phyloP scores from a whole-genome alignment of 116 monocot genomes.

The Posidonia oceanica region DNA sequence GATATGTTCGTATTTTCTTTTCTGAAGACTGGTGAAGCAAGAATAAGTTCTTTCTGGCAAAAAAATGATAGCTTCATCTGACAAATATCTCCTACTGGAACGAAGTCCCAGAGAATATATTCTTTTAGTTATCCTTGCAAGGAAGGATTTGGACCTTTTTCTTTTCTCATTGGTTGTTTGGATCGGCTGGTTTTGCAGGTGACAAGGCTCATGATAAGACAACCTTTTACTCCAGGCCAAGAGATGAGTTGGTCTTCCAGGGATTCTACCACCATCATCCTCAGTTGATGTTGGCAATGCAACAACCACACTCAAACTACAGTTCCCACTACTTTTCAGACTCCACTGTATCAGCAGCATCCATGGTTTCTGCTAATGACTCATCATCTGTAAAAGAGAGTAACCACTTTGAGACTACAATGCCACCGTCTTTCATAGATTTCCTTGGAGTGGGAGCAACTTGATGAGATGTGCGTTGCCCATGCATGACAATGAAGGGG shows the following conservation, averaged over 20 bases:
- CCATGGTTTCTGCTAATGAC: constrained; percentile 7
- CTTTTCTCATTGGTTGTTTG: neutral
- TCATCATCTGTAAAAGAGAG: constrained; percentile 11
- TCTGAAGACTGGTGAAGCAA: no score
- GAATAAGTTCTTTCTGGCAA: neutral
- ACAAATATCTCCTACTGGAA: neutral
- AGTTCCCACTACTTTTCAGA: neutral
- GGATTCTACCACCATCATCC: constrained; percentile 17
- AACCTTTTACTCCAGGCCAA: constrained; percentile 11
- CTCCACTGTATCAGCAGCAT: constrained; percentile 11
- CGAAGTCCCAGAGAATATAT: constrained; percentile 7
- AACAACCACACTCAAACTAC: constrained; percentile 5
- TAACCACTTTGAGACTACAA: constrained; percentile 15
- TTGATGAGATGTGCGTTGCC: constrained; percentile 13
- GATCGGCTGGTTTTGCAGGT: constrained; percentile 17
- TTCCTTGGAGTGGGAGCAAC: constrained; percentile 74
- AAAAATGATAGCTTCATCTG: constrained; percentile 2
- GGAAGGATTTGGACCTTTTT: neutral
- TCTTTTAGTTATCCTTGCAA: neutral
- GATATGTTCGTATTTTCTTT: no score
- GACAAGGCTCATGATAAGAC: constrained; percentile 6
- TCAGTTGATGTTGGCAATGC: constrained; percentile 25
- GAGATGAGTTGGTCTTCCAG: constrained; percentile 12
- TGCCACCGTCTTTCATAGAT: constrained; percentile 64
- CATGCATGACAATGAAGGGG: neutral